Evolutionary conservation across 2,329 filamentous ascomycete species (phyloP).

Genomic region (Keithomyces neogunnii): DNA sequence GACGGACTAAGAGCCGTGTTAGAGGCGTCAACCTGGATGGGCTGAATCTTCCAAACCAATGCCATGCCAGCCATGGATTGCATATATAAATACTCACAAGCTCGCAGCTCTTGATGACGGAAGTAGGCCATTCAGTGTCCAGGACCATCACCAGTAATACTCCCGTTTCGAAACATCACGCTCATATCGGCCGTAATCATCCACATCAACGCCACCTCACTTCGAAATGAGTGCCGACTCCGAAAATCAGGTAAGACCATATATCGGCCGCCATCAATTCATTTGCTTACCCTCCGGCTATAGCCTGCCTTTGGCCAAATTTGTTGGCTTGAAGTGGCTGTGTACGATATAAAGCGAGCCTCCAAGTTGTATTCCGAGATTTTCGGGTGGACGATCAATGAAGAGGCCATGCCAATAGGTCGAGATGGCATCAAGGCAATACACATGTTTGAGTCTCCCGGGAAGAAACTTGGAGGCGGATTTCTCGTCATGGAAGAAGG

Average conservation of each 20-base stretch:
- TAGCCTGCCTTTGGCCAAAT: constrained; percentile 19
- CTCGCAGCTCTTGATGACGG: too few relatives aligned
- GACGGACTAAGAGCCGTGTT: neutral
- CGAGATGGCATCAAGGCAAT: constrained; percentile 18
- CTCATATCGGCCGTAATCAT: neutral
- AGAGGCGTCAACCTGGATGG: neutral
- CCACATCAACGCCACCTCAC: neutral
- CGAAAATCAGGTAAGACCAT: neutral
- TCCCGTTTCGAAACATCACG: neutral
- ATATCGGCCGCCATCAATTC: neutral
- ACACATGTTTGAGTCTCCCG: constrained; percentile 26
- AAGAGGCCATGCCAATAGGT: constrained; percentile 12
- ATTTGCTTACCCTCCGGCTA: neutral
- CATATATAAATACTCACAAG: neutral
- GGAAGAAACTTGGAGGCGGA: constrained; percentile 21
- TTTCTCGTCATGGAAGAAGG: constrained; percentile 24
- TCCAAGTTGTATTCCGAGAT: constrained; percentile 28
- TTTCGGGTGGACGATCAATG: constrained; percentile 23
- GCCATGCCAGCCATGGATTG: neutral
- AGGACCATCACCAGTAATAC: too few relatives aligned
- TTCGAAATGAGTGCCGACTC: neutral
- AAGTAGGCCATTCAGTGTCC: too few relatives aligned
- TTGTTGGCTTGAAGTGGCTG: constrained; percentile 31
- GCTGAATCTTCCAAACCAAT: neutral
- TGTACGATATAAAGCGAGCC: constrained; percentile 23